Base-by-base conservation (phyloP, 352 stramenopile genomes). In the Phytophthora agathidicida region DNA sequence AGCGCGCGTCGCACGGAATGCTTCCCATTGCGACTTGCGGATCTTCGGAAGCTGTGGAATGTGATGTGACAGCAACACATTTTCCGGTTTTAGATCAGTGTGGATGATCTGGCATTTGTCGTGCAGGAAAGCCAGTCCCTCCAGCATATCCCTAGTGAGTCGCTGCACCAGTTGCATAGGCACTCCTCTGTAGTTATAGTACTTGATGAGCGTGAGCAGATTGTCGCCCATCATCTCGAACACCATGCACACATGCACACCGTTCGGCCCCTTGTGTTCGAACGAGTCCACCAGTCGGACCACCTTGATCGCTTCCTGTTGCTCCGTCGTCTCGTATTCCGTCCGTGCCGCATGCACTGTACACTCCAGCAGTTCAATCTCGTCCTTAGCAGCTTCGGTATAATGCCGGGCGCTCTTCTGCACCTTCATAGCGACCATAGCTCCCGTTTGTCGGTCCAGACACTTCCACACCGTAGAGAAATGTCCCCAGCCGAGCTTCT, bases 381-480 rank as follows among this genome's bases (percentile, higher is more conserved):
- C 98, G 73, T 99, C 97, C 67, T 96, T 89, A 6, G 98, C 98
- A 2, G 98, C 98, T 65, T 99, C 98, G 3, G 92, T 97, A 69
- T 99, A 99, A 68, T 99, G 96, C 16, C 97, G 88, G 10, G 97
- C 97, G 39, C 93, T 98, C 73, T 99, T 99, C 75, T 99, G 97
- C 37, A 99, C 91, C 65, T 99, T 98, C 77, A 95, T 88, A 7
- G 96, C 96, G n/a, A 98, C 96, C 55, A 97, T 86, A n/a, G 68
- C 53, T 10, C 66, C 75, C n/a, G 72, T 91, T 13, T 77, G 35
- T 31, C 70, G 73, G 77, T 99, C 96, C 50, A 90, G 86, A 45
- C 96, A 98, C 76, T 99, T 98, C 98, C 97, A 99, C 16, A 99
- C 98, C 4, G 98, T 99, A 32, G 97, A 99, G 73, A 99, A 99